phyloP scores from a whole-genome alignment of 345 rosid species.

The Cochlearia excelsa region DNA sequence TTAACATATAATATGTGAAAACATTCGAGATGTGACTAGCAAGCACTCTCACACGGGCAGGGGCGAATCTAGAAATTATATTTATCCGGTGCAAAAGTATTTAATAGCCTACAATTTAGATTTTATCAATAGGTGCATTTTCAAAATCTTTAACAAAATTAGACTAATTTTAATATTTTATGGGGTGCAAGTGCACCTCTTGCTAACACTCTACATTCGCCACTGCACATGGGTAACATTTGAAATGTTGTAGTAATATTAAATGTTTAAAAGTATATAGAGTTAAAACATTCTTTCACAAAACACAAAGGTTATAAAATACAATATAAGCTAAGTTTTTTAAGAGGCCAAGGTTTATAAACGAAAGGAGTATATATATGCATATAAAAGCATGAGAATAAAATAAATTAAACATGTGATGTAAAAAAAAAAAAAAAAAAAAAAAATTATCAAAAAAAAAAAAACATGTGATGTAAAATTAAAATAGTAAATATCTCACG shows the following conservation, averaged over 20 bases:
- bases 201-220: no score
- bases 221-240: conserved; percentile 24
- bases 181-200: no score
- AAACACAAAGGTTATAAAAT: conserved; percentile 20
- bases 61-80: no score
- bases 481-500: no score
- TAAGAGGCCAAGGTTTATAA: background rate
- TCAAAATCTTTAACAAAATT: no score
- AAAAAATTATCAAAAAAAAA: conserved; percentile 3
- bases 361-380: background rate
- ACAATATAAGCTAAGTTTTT: conserved; percentile 27
- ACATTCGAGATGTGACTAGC: conserved; percentile 1
- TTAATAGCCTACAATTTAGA: no score
- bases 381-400: conserved; percentile 2
- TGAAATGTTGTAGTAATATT: conserved; percentile 14
- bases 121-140: no score
- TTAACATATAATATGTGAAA: conserved; percentile 4
- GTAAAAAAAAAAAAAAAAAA: background rate
- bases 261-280: conserved; percentile 29
- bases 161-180: no score
- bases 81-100: no score
- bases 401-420: conserved; percentile 18
- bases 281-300: conserved; percentile 30
- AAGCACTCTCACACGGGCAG: no score
- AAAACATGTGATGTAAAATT: conserved; percentile 7